Evolutionary conservation across 108 stramenopile genomes (phyloP).

Genomic region (Skeletonema grethae): DNA sequence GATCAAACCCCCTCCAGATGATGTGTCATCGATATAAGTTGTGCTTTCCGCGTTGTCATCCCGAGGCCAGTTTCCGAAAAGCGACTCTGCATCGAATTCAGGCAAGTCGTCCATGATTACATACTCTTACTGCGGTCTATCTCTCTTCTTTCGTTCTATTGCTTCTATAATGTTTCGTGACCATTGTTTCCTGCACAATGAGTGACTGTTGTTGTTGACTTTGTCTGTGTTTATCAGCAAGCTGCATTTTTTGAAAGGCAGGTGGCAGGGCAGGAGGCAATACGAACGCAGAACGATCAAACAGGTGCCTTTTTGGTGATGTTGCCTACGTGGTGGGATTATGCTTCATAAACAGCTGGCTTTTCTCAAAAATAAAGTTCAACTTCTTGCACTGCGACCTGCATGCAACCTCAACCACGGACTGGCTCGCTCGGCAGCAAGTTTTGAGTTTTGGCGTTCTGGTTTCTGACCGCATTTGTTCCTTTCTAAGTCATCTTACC

Average conservation of each 20-base stretch:
- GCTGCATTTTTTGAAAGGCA: neutral
- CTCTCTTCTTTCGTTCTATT: neutral
- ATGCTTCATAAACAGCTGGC: neutral
- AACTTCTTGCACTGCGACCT: no score
- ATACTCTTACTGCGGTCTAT: neutral
- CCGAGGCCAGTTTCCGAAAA: neutral
- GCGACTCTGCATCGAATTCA: constrained; percentile 7
- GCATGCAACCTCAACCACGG: no score
- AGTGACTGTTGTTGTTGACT: no score
- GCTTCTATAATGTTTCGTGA: neutral
- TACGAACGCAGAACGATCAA: neutral
- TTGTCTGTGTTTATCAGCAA: neutral
- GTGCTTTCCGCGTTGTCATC: neutral
- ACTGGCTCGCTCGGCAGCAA: no score
- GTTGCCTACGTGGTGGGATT: neutral
- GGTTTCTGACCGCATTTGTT: no score
- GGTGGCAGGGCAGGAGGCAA: neutral
- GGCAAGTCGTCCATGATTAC: neutral
- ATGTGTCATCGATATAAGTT: neutral
- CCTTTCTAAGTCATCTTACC: no score
- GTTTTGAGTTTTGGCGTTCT: no score
- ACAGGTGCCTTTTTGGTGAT: neutral
- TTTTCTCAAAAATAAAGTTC: neutral
- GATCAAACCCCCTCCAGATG: neutral
- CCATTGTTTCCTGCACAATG: neutral